Base-by-base conservation (phyloP, 371 early-diverging fungal species). In the Apophysomyces sp. region DNA sequence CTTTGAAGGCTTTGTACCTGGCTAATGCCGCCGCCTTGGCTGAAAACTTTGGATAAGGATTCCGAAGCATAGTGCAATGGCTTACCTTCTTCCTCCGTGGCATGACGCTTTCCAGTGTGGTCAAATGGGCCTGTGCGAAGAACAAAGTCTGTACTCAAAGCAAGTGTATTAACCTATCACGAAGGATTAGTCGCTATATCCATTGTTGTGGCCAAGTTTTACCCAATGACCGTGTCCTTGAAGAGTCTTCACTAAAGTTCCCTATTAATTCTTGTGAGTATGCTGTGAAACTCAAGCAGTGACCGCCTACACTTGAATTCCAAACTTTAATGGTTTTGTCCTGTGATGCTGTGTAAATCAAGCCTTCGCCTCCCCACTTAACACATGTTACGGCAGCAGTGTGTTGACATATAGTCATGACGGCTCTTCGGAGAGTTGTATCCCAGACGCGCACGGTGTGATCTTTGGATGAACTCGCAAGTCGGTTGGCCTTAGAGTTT, bases 381-480 rank as follows among this genome's bases (percentile, higher is more conserved):
- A 96, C 89, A 74, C 94, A 91, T 58, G 94, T 93, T 13, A 97
- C 92, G 8, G 95, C 90, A 3, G 91, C 91, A 0, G 97, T 94
- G 75, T 97, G 99, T 65, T 92, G 88, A 26, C 95, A 69, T 56
- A 98, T 81, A 11, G 94, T 85, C 57, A 96, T 86, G 8, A 90
- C 72, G 57, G 90, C 82, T 32, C 89, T 86, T 52, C 95, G 87
- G 26, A 87, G 82, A 12, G 76, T 76, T 1, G 92, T 86, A 76
- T 99, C 93, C 99, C 99, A 99, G 34, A 99, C 88, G 21, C 97
- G 86, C 29, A 97, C 94, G 0, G 99, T 98, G 53, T 90, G 89
- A 74, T 99, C 99, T 72, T 95, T 93, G 12, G 98, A 97, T 5
- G 94, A 91, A 53, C 92, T 90, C 11, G 95, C 99, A 49, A 98